These are phyloP conservation scores for Pisolithus albus DNA, from an alignment of 768 basidiomycete species.

Conservation along the genomic window DNA sequence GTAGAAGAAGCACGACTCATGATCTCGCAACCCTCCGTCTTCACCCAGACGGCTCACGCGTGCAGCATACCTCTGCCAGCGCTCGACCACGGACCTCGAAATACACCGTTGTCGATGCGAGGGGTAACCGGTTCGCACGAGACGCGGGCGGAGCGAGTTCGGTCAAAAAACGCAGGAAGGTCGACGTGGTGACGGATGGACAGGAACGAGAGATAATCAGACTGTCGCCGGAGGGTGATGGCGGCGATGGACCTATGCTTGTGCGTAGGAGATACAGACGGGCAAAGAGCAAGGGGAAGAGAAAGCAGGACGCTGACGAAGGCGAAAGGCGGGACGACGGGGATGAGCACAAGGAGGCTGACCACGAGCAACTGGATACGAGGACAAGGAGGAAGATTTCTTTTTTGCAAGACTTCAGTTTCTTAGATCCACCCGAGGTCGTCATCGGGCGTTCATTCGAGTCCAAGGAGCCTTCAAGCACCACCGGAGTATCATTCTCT, in stretches of 20 bases:
- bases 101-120: conserved; percentile 35
- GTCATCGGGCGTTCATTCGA: conserved; percentile 3
- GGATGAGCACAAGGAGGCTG: conserved; percentile 2
- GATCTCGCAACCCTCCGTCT: conserved; percentile 61
- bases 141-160: conserved; percentile 53
- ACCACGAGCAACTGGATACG: conserved; percentile 7
- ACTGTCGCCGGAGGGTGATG: conserved; percentile 16
- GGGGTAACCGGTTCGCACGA: conserved; percentile 60
- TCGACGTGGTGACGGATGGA: conserved; percentile 14
- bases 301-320: conserved; percentile 19
- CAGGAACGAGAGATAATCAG: conserved; percentile 20
- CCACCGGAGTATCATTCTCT: conserved; percentile 14
- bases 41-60: conserved; percentile 57
- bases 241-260: conserved; percentile 9
- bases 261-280: not conserved
- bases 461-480: conserved; percentile 1
- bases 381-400: conserved; percentile 37
- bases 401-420: conserved; percentile 47
- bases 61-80: conserved; percentile 39
- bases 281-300: conserved; percentile 11
- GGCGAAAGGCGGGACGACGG: conserved; percentile 4
- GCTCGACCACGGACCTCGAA: conserved; percentile 28
- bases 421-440: conserved; percentile 37
- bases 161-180: conserved; percentile 32
- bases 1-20: conserved; percentile 48